These are phyloP conservation scores for Spergularia marina DNA, from an alignment of 148 eudicot genomes.

Conservation along the genomic window DNA sequence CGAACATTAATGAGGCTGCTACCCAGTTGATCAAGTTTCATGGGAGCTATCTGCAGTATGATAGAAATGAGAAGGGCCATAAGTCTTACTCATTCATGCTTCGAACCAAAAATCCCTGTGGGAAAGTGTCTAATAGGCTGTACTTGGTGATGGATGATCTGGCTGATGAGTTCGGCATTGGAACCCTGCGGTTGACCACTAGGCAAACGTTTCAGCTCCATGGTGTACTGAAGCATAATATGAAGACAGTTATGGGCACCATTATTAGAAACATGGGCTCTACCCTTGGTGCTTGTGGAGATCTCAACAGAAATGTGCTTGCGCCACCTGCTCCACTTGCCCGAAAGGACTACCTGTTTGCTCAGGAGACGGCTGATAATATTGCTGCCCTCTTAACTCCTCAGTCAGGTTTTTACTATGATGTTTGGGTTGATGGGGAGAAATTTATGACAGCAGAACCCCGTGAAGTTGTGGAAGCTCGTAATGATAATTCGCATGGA, in stretches of 20 bases:
- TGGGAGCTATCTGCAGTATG: conserved; percentile 83
- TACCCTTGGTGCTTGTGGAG: conserved; percentile 98
- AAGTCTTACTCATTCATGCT: conserved; percentile 98
- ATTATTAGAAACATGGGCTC: conserved; percentile 88
- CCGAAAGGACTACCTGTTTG: conserved; percentile 81
- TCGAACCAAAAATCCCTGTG: conserved; percentile 95
- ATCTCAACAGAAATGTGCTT: conserved; percentile 91
- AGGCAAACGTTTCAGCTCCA: conserved; percentile 98
- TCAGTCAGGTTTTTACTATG: conserved; percentile 98
- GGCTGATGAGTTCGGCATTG: conserved; percentile 93
- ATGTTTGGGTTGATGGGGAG: conserved; percentile 99
- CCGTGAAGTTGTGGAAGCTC: conserved; percentile 83
- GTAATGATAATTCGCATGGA: conserved; percentile 93
- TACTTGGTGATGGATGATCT: conserved; percentile 96
- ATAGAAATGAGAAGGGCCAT: conserved; percentile 76
- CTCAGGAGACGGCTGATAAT: conserved; percentile 90
- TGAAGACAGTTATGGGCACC: conserved; percentile 90
- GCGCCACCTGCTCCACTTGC: conserved; percentile 95
- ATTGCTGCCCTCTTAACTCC: conserved; percentile 91
- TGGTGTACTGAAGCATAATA: conserved; percentile 84
- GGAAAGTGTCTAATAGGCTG: conserved; percentile 80
- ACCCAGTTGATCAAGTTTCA: conserved; percentile 96
- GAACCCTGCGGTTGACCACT: conserved; percentile 92
- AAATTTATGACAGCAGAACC: conserved; percentile 87
- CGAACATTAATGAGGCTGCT: conserved; percentile 79